phyloP scores from a whole-genome alignment of 805 yeast genomes.

The Yueomyces sinensis region DNA sequence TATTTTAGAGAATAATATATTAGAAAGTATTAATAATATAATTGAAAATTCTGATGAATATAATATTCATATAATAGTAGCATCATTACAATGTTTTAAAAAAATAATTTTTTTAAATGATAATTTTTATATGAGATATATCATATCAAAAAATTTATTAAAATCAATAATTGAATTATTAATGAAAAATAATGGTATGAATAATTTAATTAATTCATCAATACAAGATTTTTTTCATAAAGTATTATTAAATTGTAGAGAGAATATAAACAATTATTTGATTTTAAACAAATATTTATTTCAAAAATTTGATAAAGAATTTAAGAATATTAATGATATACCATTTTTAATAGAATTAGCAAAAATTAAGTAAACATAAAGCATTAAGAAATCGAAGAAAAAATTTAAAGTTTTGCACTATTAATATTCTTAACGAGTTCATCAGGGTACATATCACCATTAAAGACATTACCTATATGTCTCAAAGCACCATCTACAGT shows the following conservation, averaged over 20 bases:
- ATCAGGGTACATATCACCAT: constrained; percentile 33
- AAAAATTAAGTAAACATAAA: too few relatives aligned
- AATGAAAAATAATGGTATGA: constrained; percentile 32
- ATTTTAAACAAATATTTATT: constrained; percentile 21
- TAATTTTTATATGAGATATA: constrained; percentile 39
- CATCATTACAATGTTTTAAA: constrained; percentile 59
- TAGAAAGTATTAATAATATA: constrained; percentile 41
- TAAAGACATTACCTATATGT: constrained; percentile 49
- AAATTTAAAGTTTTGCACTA: constrained; percentile 18
- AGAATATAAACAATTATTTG: constrained; percentile 12
- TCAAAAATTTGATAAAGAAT: constrained; percentile 16
- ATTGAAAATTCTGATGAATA: constrained; percentile 21
- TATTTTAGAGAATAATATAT: constrained; percentile 43
- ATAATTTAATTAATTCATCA: constrained; percentile 63
- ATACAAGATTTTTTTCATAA: constrained; percentile 55
- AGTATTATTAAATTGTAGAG: constrained; percentile 16
- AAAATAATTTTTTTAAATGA: constrained; percentile 50
- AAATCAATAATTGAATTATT: constrained; percentile 37
- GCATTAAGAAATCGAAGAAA: too few relatives aligned
- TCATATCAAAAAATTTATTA: constrained; percentile 43
- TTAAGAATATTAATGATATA: constrained; percentile 21
- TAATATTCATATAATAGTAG: constrained; percentile 42
- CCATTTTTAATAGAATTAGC: constrained; percentile 17
- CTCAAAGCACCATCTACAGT: constrained; percentile 89
- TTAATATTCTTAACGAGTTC: neutral